Evolutionary conservation across 306 rosid species (phyloP), one percentile per base, ranked within the genome.

Genomic region (Lathyrus tuberosus): DNA sequence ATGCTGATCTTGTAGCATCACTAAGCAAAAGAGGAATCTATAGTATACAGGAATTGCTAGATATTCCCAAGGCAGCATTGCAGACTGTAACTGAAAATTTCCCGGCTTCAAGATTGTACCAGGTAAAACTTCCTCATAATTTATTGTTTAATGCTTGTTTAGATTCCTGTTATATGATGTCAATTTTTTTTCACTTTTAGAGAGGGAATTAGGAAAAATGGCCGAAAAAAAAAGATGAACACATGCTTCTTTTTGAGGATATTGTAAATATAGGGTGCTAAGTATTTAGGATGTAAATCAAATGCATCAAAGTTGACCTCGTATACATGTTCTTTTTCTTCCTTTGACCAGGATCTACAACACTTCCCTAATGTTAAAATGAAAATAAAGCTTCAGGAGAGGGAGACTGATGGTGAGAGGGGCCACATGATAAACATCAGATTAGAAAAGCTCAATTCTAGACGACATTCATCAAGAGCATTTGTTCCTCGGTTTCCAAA

Each of bases 401-500:
- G 53, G 70, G 84, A 85, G 42, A 76, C 49, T 51, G 77, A 71
- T 56, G 56, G 63, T 62, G 86, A 82, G 47, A 84, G 72, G 48
- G 51, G 85, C 56, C 53, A 66, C 43, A 71, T 80, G 53, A 71
- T 94, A 72, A 35, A 60, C 69, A 85, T 94, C 83, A 86, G 87
- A 86, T 75, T 94, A 86, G 95, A 87, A 80, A 94, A 85, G 83
- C 83, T 49, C 33, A 85, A 83, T 75, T 79, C 88, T 69, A 88
- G 89, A 69, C 77, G 78, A 73, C 81, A 81, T 31, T 74, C 82
- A 28, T 81, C 92, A 40, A 81, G 88, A 81, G 98, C 98, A 22
- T 94, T 86, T 77, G 82, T 85, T 10, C 97, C 97, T 47, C 87
- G 94, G 8, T 94, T 88, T 75, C 97, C 98, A 13, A 94, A 94